Conservation (phyloP, 2,329 filamentous ascomycete genomes). For the Pseudocercospora ulei region DNA sequence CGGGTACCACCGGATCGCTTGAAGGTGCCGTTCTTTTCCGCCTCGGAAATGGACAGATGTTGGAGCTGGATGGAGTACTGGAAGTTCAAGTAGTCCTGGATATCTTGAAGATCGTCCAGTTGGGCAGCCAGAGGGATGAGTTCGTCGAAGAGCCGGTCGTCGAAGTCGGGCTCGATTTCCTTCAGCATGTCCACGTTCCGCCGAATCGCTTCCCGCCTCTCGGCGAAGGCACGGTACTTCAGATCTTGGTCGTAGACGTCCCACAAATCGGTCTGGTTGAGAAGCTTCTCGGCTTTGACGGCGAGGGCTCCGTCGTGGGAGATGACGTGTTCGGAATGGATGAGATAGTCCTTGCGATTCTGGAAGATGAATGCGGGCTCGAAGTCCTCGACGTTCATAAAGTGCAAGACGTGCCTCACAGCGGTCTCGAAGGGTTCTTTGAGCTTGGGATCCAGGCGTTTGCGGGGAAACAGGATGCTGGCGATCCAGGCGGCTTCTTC, state of each 20-base stretch:
- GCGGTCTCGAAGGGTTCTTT: slow-evolving; percentile 76
- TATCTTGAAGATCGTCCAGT: slow-evolving; percentile 90
- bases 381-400: slow-evolving; percentile 86
- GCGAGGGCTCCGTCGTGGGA: slow-evolving; percentile 62
- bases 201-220: slow-evolving; percentile 80
- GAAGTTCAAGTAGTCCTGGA: slow-evolving; percentile 95
- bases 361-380: slow-evolving; percentile 98
- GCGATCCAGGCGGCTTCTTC: slow-evolving; percentile 92
- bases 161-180: slow-evolving; percentile 47
- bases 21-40: slow-evolving; percentile 57
- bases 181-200: slow-evolving; percentile 67
- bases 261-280: slow-evolving; percentile 91
- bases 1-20: slow-evolving; percentile 74
- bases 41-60: slow-evolving; percentile 58
- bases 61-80: slow-evolving; percentile 77
- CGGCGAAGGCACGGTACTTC: slow-evolving; percentile 84
- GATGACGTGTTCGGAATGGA: slow-evolving; percentile 68
- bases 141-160: slow-evolving; percentile 68
- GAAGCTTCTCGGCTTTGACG: slow-evolving; percentile 70
- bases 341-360: slow-evolving; percentile 94
- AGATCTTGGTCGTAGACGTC: slow-evolving; percentile 88
- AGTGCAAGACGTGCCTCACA: slow-evolving; percentile 84
- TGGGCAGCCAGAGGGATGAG: slow-evolving; percentile 70
- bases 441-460: slow-evolving; percentile 58
- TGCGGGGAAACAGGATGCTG: slow-evolving; percentile 79